phyloP scores from a whole-genome alignment of 768 basidiomycete genomes.

The Calocera viscosa region DNA sequence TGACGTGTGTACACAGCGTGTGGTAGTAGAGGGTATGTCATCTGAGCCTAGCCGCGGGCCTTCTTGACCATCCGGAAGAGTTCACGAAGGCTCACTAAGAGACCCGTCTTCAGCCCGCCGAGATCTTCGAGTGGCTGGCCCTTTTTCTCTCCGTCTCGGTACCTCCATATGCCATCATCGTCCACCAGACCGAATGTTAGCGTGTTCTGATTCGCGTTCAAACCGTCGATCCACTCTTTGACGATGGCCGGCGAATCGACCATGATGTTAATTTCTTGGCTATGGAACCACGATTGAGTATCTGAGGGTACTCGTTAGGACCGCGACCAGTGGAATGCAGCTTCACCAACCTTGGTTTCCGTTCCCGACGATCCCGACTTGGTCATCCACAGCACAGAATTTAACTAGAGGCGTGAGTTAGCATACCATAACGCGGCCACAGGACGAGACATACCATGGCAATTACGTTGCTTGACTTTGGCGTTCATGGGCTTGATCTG shows the following conservation, averaged over 20 bases:
- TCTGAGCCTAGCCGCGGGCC: neutral
- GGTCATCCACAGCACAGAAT: constrained; percentile 53
- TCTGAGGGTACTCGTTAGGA: constrained; percentile 25
- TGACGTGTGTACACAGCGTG: no score
- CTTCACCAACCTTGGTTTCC: constrained; percentile 45
- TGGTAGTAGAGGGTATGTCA: no score
- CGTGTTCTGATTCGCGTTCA: constrained; percentile 46
- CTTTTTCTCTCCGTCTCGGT: constrained; percentile 30
- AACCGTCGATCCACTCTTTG: constrained; percentile 42
- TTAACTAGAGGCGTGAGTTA: constrained; percentile 34
- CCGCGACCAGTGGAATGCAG: no score
- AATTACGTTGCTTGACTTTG: constrained; percentile 53
- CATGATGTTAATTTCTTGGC: constrained; percentile 56
- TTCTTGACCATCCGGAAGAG: neutral
- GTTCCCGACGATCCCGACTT: constrained; percentile 53
- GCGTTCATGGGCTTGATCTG: constrained; percentile 54
- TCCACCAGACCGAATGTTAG: constrained; percentile 37
- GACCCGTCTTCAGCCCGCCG: neutral
- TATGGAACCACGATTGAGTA: constrained; percentile 61
- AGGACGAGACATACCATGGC: constrained; percentile 38
- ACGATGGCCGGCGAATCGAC: constrained; percentile 44
- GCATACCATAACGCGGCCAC: neutral
- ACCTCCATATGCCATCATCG: constrained; percentile 47
- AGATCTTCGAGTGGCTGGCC: constrained; percentile 1
- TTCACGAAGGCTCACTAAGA: neutral